Evolutionary conservation across 1,139 yeast genomes (phyloP).

Genomic region (Hemisphaericaspora xylofermentans): DNA sequence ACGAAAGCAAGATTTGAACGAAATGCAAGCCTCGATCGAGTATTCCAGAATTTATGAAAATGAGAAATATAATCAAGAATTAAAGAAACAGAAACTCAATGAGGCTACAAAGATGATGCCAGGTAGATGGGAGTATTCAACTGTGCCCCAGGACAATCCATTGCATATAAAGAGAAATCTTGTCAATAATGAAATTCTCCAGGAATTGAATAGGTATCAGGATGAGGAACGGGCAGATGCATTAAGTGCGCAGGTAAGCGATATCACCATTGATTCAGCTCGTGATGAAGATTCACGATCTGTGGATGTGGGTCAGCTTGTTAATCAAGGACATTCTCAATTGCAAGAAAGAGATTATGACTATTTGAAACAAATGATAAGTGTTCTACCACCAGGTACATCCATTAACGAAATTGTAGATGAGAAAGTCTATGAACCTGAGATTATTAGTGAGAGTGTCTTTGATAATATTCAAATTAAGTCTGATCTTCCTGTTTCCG

Average conservation of each 20-base stretch:
- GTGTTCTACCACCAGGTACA: slow-evolving; percentile 29
- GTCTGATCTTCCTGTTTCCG: slow-evolving; percentile 48
- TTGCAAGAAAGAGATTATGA: slow-evolving; percentile 23
- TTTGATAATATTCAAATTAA: slow-evolving; percentile 33
- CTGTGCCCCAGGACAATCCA: slow-evolving; percentile 21
- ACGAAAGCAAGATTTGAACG: slow-evolving; percentile 30
- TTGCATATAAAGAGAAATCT: slow-evolving; percentile 23
- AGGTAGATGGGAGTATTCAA: slow-evolving; percentile 33
- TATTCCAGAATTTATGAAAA: slow-evolving; percentile 31
- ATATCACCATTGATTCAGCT: slow-evolving; percentile 31
- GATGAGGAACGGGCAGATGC: slow-evolving; percentile 18
- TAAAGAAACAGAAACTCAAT: slow-evolving; percentile 36
- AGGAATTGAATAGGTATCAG: slow-evolving; percentile 23
- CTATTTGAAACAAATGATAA: slow-evolving; percentile 37
- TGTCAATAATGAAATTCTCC: slow-evolving; percentile 30
- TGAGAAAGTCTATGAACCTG: slow-evolving; percentile 73
- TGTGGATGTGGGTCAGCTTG: neutral
- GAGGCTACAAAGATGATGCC: slow-evolving; percentile 34
- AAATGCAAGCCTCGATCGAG: slow-evolving; percentile 24
- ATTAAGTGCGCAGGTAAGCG: slow-evolving; percentile 28
- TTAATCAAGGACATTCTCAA: slow-evolving; percentile 1
- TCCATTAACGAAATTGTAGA: slow-evolving; percentile 46
- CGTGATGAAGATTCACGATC: slow-evolving; percentile 7
- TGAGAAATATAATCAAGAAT: slow-evolving; percentile 29
- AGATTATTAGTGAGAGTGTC: slow-evolving; percentile 30